phyloP scores from a whole-genome alignment of 2,329 filamentous ascomycete species.

The Trichophyton benhamiae region DNA sequence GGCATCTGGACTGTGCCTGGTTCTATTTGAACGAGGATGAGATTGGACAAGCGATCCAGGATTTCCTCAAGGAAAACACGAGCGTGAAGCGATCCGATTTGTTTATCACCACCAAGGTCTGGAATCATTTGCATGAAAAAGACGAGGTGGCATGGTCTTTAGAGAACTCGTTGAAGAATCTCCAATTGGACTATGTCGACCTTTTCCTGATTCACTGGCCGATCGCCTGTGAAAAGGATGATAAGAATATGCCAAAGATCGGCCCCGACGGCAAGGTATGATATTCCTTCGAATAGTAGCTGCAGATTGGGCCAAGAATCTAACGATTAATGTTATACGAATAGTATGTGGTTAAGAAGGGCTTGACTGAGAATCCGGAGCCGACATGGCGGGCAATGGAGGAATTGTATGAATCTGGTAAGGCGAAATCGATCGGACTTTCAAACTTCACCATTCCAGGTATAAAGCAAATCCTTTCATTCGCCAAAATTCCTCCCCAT shows the following conservation, averaged over 20 bases:
- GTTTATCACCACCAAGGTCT: slow-evolving; percentile 56
- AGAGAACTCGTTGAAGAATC: slow-evolving; percentile 48
- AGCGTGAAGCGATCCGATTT: slow-evolving; percentile 52
- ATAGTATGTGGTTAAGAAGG: slow-evolving; percentile 53
- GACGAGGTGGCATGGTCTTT: slow-evolving; percentile 44
- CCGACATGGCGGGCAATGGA: slow-evolving; percentile 56
- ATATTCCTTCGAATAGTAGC: background rate
- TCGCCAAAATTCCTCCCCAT: slow-evolving; percentile 34
- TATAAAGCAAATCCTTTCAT: slow-evolving; percentile 11
- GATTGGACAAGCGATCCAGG: slow-evolving; percentile 36
- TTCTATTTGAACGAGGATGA: slow-evolving; percentile 54
- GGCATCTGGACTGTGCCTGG: slow-evolving; percentile 42
- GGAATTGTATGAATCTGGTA: slow-evolving; percentile 44
- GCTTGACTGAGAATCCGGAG: slow-evolving; percentile 51
- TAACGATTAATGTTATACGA: slow-evolving; percentile 30
- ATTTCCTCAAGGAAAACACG: slow-evolving; percentile 47
- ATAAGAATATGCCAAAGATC: slow-evolving; percentile 35
- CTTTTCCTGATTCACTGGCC: slow-evolving; percentile 60
- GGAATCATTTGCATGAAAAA: slow-evolving; percentile 51
- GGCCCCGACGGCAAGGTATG: slow-evolving; percentile 41
- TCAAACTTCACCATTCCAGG: slow-evolving; percentile 15
- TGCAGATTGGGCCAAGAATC: background rate
- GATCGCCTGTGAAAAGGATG: slow-evolving; percentile 39
- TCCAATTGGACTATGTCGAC: slow-evolving; percentile 56
- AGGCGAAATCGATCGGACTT: slow-evolving; percentile 57